Percentiles rank a stretch among this genome's conserved stretches.
Conservation (phyloP, 768 basidiomycete genomes). For the Leccinellum luteum region DNA sequence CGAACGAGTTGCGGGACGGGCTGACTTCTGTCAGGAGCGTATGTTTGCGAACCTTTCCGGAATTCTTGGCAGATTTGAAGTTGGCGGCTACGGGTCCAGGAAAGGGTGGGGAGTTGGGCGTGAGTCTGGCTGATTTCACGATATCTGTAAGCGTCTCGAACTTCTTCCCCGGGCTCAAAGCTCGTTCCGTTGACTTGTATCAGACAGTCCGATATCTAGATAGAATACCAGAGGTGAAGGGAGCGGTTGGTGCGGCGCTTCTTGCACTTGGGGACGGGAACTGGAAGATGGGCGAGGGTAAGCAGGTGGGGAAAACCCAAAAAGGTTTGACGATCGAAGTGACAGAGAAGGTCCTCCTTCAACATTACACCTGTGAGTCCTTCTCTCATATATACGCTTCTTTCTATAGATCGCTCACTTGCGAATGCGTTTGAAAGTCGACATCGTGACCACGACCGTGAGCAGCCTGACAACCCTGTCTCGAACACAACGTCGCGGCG, state of each 20-base stretch:
- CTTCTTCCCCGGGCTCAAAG: not conserved
- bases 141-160: conserved; percentile 42
- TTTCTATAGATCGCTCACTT: not conserved
- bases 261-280: conserved; percentile 80
- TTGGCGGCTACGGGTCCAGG: conserved; percentile 47
- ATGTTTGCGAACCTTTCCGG: conserved; percentile 80
- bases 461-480: conserved; percentile 62
- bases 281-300: conserved; percentile 89
- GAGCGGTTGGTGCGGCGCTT: conserved; percentile 63
- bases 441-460: conserved; percentile 67
- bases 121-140: conserved; percentile 62
- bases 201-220: conserved; percentile 71
- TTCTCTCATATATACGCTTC: not conserved
- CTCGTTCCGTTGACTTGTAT: not conserved
- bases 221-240: conserved; percentile 64
- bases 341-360: conserved; percentile 59
- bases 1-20: conserved; percentile 73
- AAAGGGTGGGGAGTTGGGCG: conserved; percentile 58
- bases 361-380: conserved; percentile 71
- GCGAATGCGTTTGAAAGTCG: conserved; percentile 44
- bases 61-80: conserved; percentile 78
- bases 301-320: conserved; percentile 52
- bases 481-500: conserved; percentile 55
- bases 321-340: conserved; percentile 43
- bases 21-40: conserved; percentile 61